phyloP scores from a whole-genome alignment of 129 eudicot genomes.

The Flaveria ramosissima region DNA sequence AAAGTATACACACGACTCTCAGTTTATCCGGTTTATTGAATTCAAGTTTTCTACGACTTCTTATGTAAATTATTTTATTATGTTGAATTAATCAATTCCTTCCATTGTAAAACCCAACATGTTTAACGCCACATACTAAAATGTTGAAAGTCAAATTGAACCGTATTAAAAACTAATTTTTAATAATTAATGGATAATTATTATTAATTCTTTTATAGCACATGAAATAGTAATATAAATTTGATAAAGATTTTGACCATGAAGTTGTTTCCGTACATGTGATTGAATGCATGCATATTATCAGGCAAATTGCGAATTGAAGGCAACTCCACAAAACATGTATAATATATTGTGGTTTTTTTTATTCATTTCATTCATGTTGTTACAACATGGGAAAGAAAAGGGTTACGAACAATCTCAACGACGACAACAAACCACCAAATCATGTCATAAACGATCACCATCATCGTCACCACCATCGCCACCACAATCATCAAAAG shows the following conservation, averaged over 20 bases:
- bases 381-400: slow-evolving; percentile 41
- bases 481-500: slow-evolving; percentile 24
- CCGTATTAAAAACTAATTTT: too few species aligned
- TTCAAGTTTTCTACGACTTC: too few species aligned
- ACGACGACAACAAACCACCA: slow-evolving; percentile 22
- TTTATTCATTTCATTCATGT: slow-evolving; percentile 5
- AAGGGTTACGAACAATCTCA: slow-evolving; percentile 34
- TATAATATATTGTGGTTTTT: background rate
- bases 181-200: too few species aligned
- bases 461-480: slow-evolving; percentile 19
- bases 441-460: slow-evolving; percentile 16
- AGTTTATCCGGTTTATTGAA: too few species aligned
- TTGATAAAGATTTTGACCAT: slow-evolving; percentile 33
- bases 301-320: slow-evolving; percentile 25
- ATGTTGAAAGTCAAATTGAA: too few species aligned
- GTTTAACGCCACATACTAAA: too few species aligned
- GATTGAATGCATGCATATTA: slow-evolving; percentile 29
- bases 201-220: too few species aligned
- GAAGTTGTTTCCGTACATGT: slow-evolving; percentile 36
- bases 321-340: slow-evolving; percentile 32
- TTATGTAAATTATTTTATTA: too few species aligned
- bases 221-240: slow-evolving; percentile 12
- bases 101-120: too few species aligned
- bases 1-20: too few species aligned
- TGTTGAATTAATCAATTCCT: too few species aligned